These are phyloP conservation scores for Plectranthus barbatus DNA, from an alignment of 257 asterid genomes.

Conservation along the genomic window DNA sequence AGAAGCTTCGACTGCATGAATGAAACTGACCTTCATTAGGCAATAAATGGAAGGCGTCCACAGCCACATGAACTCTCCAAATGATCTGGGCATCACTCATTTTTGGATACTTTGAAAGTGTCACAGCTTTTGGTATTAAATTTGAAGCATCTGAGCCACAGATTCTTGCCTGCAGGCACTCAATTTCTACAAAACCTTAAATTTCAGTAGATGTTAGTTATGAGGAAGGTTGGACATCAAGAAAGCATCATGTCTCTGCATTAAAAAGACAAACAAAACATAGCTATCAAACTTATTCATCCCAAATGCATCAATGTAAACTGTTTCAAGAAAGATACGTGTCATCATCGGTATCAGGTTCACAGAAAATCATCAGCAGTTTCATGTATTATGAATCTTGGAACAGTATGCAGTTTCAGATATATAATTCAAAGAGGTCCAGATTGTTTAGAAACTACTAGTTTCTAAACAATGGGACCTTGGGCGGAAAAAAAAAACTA, in stretches of 20 bases:
- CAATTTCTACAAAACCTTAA: background rate
- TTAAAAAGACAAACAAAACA: slow-evolving; percentile 3
- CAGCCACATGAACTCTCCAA: background rate
- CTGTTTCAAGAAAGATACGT: background rate
- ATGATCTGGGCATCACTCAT: background rate
- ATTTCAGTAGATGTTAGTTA: slow-evolving; percentile 9
- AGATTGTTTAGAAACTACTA: background rate
- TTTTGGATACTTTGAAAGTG: background rate
- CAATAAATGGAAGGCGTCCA: background rate
- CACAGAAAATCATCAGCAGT: background rate
- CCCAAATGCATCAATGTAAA: background rate
- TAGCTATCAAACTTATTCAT: background rate
- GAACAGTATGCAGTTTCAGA: background rate
- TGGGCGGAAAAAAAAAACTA: background rate
- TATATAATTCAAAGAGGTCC: background rate
- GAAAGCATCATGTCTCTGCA: background rate
- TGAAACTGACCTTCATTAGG: background rate
- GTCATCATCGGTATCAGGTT: background rate
- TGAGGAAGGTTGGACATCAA: background rate
- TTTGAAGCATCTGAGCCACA: background rate
- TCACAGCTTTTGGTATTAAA: background rate
- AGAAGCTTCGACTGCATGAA: background rate
- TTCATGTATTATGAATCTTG: background rate
- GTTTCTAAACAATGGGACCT: background rate
- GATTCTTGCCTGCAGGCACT: background rate